A percentile compares a stretch with the other conserved stretches of the same genome.
phyloP scores from a whole-genome alignment of 352 stramenopile species.

The Phytopythium kandeliae region DNA sequence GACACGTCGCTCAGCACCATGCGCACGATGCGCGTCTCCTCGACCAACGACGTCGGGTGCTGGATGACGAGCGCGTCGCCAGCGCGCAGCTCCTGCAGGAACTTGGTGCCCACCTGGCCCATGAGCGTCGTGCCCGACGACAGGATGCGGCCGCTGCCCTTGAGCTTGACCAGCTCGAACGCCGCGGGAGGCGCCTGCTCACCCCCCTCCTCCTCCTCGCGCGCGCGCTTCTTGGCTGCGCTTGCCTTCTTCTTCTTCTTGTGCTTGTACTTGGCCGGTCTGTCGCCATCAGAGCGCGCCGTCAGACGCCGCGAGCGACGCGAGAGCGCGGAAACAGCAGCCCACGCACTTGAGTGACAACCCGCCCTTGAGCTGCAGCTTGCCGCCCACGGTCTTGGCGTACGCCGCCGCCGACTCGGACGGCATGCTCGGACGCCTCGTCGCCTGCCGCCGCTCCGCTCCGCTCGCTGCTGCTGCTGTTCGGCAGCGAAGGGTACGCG shows the following conservation, averaged over 20 bases:
- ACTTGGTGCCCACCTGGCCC: slow-evolving; percentile 74
- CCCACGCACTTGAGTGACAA: slow-evolving; percentile 81
- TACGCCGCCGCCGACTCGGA: slow-evolving; percentile 22
- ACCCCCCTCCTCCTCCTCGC: slow-evolving; percentile 13
- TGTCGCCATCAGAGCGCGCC: neutral
- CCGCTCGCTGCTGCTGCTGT: no score
- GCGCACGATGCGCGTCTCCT: slow-evolving; percentile 87
- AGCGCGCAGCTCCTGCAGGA: slow-evolving; percentile 73
- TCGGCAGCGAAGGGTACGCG: no score
- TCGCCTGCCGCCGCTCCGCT: no score
- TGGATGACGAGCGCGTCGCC: slow-evolving; percentile 86
- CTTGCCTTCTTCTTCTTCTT: slow-evolving; percentile 53
- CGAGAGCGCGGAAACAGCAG: neutral
- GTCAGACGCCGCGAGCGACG: neutral
- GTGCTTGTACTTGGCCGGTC: slow-evolving; percentile 29
- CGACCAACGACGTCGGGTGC: slow-evolving; percentile 78
- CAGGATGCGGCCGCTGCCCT: slow-evolving; percentile 76
- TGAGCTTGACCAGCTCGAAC: slow-evolving; percentile 75
- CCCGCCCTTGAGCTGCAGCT: slow-evolving; percentile 78
- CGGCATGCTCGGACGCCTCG: neutral
- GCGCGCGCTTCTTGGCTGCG: slow-evolving; percentile 40
- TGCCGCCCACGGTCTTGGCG: slow-evolving; percentile 65
- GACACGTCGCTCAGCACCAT: slow-evolving; percentile 90
- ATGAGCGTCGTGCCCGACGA: slow-evolving; percentile 87
- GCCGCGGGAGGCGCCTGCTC: slow-evolving; percentile 16